Evolutionary conservation across 2,329 filamentous ascomycete genomes (phyloP).

Genomic region (Penicillium frequentans): DNA sequence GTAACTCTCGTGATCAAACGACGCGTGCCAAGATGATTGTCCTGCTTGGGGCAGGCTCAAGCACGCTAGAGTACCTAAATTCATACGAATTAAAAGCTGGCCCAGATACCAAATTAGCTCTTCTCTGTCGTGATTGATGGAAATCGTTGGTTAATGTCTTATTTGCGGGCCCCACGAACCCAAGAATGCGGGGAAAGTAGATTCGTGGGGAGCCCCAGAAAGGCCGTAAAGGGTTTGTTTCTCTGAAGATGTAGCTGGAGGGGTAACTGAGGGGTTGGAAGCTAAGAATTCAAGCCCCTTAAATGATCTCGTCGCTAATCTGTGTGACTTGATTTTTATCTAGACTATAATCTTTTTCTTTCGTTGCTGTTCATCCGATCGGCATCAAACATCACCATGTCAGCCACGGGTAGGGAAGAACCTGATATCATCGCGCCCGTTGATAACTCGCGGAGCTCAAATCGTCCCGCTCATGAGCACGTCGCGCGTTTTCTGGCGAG

Average conservation of each 20-base stretch:
- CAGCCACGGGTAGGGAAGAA: neutral
- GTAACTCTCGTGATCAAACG: too few species aligned
- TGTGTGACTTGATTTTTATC: neutral
- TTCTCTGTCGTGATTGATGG: neutral
- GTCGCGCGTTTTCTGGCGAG: neutral
- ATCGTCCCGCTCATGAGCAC: neutral
- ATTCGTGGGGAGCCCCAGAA: neutral
- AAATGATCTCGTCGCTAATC: neutral
- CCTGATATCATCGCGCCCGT: neutral
- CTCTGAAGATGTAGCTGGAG: neutral
- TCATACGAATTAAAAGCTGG: neutral
- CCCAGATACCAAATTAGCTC: neutral
- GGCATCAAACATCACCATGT: neutral
- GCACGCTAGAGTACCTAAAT: neutral
- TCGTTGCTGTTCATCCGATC: neutral
- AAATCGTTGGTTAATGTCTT: neutral
- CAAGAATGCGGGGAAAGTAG: neutral
- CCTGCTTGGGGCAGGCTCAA: too few species aligned
- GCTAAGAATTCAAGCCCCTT: neutral
- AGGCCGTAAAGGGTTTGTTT: neutral
- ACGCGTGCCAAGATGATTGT: too few species aligned
- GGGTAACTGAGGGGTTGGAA: neutral
- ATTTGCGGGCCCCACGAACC: neutral
- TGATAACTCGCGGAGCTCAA: neutral
- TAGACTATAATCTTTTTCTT: neutral